phyloP scores from a whole-genome alignment of 306 rosid species.

The Senna siamea region DNA sequence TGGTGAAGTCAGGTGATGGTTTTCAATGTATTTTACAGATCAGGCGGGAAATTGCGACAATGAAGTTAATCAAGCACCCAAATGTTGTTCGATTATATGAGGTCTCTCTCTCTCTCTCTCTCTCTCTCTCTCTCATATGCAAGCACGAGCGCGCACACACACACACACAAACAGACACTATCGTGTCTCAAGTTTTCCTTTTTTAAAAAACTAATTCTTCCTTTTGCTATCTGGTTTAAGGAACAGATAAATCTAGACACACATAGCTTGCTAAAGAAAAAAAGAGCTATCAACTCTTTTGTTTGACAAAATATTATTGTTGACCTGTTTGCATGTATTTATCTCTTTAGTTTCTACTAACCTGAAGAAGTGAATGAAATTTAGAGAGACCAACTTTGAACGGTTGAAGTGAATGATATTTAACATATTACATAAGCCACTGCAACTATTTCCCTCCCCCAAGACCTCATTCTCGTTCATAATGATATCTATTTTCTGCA shows the following conservation, averaged over 20 bases:
- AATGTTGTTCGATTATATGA: conserved; percentile 84
- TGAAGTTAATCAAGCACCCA: conserved; percentile 98
- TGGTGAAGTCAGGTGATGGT: neutral
- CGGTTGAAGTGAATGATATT: no score
- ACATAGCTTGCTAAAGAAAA: neutral
- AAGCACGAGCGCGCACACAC: neutral
- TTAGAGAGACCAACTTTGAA: no score
- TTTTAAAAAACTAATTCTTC: neutral
- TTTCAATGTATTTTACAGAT: conserved; percentile 59
- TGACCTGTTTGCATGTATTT: neutral
- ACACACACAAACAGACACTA: neutral
- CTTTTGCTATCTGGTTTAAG: neutral
- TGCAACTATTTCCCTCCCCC: no score
- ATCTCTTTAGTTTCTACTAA: neutral
- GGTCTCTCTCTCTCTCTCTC: conserved; percentile 56
- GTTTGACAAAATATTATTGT: neutral
- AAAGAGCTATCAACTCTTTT: neutral
- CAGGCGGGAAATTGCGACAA: conserved; percentile 85
- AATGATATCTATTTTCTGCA: no score
- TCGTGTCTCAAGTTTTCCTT: conserved; percentile 10
- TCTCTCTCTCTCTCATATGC: conserved; percentile 19
- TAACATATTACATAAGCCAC: no score
- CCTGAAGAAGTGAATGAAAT: no score
- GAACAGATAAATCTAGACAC: neutral
- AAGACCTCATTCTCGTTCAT: no score